Evolutionary conservation across 2,329 filamentous ascomycete species (phyloP).

Genomic region (Pseudocercospora fijiensis): DNA sequence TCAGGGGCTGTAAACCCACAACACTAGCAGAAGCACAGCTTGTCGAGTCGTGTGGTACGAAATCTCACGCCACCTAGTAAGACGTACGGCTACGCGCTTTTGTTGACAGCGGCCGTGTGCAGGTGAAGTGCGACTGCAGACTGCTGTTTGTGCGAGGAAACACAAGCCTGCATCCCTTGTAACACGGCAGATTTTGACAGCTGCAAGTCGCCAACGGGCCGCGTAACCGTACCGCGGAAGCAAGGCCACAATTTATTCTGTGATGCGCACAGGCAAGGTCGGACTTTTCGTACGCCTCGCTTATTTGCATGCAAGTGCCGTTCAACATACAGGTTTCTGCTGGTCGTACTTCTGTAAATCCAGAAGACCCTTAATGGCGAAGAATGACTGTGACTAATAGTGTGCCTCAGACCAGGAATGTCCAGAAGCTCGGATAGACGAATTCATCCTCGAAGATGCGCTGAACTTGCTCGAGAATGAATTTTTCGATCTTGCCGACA

Average conservation of each 20-base stretch:
- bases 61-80: conserved; percentile 2
- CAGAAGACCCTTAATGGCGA: not conserved
- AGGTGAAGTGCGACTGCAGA: conserved; percentile 8
- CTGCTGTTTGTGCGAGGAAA: conserved; percentile 8
- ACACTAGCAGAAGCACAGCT: not conserved
- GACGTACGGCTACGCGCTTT: not conserved
- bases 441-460: conserved; percentile 98
- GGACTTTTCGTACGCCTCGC: conserved; percentile 10
- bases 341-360: not conserved
- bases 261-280: conserved; percentile 12
- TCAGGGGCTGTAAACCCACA: no score
- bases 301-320: conserved; percentile 13
- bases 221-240: conserved; percentile 10
- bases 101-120: conserved; percentile 6
- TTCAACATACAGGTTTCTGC: not conserved
- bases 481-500: conserved; percentile 96
- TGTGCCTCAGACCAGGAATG: conserved; percentile 68
- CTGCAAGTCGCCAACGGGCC: conserved; percentile 18
- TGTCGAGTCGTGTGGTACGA: not conserved
- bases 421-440: conserved; percentile 98
- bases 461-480: conserved; percentile 92
- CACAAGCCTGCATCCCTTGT: conserved; percentile 4
- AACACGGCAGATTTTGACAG: conserved; percentile 21
- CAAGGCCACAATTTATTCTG: conserved; percentile 15
- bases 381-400: not conserved